Evolutionary conservation across 768 basidiomycete species (phyloP), one percentile per base, ranked within the genome.

Genomic region (Leccinum variicolor): DNA sequence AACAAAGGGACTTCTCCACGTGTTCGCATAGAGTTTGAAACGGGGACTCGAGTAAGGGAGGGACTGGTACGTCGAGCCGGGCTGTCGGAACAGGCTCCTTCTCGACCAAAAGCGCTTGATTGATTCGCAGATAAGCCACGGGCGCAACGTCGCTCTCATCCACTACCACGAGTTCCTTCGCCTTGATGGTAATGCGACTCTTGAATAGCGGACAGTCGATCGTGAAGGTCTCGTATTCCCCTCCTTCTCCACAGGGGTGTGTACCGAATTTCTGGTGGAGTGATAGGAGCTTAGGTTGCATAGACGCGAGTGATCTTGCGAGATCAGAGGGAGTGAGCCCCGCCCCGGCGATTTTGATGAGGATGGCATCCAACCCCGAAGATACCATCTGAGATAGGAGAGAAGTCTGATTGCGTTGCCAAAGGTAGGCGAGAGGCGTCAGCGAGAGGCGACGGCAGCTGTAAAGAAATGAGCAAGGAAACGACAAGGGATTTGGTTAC

Each of bases 321-420:
- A 99, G 85, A 69, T 98, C 89, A 29, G 83, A 77, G 1, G 79
- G 75, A 11, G 81, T 85, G 15, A 96, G 79, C 3, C 97, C 97
- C 14, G 96, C 92, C 2, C 97, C 97, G 13, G 97, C 96, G 2
- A 98, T 89, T 71, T 99, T 99, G 71, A 98, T 95, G 7, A 99
- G 71, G 48, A 98, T 78, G 3, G 90, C 87, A 47, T 89, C 80
- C 77, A 98, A 77, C 15, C 89, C 87, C 0, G 84, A 82, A 9
- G 77, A 78, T 56, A 95, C 83, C 94, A 98, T 98, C 69, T 93
- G 90, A 10, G 81, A 74, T 45, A 99, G 81, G 33, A 99, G 79
- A 56, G 90, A 84, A n/a, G 77, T 77, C 72, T 99, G 97, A 59
- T 92, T 81, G 66, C 94, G 77, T 74, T 98, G 94, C 97, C 97